Conservation (phyloP, 805 yeast genomes). For the Saturnispora bothae region DNA sequence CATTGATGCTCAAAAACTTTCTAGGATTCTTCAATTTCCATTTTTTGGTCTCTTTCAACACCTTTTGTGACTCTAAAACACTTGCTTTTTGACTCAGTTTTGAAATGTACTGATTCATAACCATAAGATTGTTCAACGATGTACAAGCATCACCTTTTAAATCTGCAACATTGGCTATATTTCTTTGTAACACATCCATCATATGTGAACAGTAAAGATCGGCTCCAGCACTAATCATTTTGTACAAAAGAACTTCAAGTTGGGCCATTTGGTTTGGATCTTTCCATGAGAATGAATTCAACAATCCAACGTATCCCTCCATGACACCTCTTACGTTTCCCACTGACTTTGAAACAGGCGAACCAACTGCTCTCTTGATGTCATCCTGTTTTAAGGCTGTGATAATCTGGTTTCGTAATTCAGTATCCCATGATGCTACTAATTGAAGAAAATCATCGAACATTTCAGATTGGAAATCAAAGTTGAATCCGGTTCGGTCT, state of each 20-base stretch:
- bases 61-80: slow-evolving; percentile 8
- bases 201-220: slow-evolving; percentile 36
- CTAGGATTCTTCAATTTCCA: slow-evolving; percentile 5
- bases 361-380: slow-evolving; percentile 32
- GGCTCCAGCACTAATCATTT: slow-evolving; percentile 52
- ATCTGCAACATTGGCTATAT: slow-evolving; percentile 14
- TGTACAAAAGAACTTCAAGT: slow-evolving; percentile 49
- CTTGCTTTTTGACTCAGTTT: slow-evolving; percentile 6
- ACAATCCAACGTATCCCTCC: slow-evolving; percentile 33
- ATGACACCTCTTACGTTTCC: slow-evolving; percentile 21
- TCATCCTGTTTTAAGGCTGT: slow-evolving; percentile 49
- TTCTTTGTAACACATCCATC: slow-evolving; percentile 14
- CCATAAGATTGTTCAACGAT: slow-evolving; percentile 22
- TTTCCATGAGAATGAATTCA: slow-evolving; percentile 56
- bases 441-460: slow-evolving; percentile 17
- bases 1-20: slow-evolving; percentile 17
- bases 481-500: slow-evolving; percentile 13
- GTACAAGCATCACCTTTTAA: slow-evolving; percentile 21
- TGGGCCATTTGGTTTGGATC: slow-evolving; percentile 53
- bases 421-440: slow-evolving; percentile 20
- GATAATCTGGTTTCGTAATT: slow-evolving; percentile 24
- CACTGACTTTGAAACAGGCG: slow-evolving; percentile 22
- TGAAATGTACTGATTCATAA: slow-evolving; percentile 13
- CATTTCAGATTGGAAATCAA: slow-evolving; percentile 20
- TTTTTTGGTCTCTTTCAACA: neutral